Conservation (phyloP, 495 filamentous ascomycete species). For the Aspergillus sparsus region DNA sequence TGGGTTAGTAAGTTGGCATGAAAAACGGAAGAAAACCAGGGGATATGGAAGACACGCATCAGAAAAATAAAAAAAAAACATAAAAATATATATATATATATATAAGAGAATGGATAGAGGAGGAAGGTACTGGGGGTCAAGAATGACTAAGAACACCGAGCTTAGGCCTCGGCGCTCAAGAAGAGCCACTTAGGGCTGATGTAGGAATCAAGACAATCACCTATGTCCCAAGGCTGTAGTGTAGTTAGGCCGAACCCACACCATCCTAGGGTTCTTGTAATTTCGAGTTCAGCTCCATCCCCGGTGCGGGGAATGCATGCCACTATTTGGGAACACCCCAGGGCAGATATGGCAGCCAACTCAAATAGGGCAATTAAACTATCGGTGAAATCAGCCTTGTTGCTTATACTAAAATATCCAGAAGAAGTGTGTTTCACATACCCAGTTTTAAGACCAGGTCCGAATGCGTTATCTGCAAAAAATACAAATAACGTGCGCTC, state of each 20-base stretch:
- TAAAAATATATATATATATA: too few species aligned
- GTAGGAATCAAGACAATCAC: conserved; percentile 49
- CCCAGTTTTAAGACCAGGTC: conserved; percentile 83
- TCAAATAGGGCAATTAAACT: conserved; percentile 92
- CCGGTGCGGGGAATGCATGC: conserved; percentile 73
- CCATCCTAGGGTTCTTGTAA: conserved; percentile 84
- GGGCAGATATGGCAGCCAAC: conserved; percentile 65
- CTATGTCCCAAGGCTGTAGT: conserved; percentile 66
- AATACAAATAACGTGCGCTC: conserved; percentile 84
- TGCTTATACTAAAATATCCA: not conserved
- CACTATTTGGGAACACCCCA: conserved; percentile 75
- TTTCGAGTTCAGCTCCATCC: conserved; percentile 57
- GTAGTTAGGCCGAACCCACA: conserved; percentile 84
- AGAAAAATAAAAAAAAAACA: too few species aligned
- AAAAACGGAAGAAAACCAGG: too few species aligned
- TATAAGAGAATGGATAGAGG: not conserved
- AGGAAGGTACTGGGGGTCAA: not conserved
- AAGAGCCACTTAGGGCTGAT: conserved; percentile 78
- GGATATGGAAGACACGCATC: too few species aligned
- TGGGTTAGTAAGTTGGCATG: too few species aligned
- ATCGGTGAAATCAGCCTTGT: not conserved
- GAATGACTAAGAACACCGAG: not conserved
- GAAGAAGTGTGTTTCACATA: conserved; percentile 45
- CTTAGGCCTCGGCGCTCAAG: conserved; percentile 77
- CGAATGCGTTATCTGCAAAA: conserved; percentile 69